A percentile compares a stretch with the other conserved stretches of the same genome.
These are phyloP conservation scores for Diophrys sp. DNA, from an alignment of 73 alveolate species.

Conservation along the genomic window DNA sequence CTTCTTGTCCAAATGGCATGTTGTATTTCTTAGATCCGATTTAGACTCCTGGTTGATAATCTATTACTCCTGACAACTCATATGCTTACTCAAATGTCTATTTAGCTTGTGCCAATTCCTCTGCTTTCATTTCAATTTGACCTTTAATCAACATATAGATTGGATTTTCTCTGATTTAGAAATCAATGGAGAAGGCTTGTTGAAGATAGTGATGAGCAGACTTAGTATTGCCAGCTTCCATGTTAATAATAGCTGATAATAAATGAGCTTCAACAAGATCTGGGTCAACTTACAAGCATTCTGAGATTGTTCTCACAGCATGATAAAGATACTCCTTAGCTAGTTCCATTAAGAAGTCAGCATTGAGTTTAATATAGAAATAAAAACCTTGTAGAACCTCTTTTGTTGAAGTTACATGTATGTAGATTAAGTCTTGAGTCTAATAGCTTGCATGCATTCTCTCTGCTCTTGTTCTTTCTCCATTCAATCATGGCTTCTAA, in stretches of 20 bases:
- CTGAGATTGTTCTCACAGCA: slow-evolving; percentile 50
- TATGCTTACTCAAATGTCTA: slow-evolving; percentile 64
- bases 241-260: slow-evolving; percentile 74
- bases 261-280: slow-evolving; percentile 81
- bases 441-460: slow-evolving; percentile 54
- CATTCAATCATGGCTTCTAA: slow-evolving; percentile 71
- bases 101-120: slow-evolving; percentile 57
- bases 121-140: slow-evolving; percentile 71
- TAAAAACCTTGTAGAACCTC: slow-evolving; percentile 74
- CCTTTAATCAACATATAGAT: slow-evolving; percentile 83
- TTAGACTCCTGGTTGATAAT: slow-evolving; percentile 9
- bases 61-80: slow-evolving; percentile 61
- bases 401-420: slow-evolving; percentile 77
- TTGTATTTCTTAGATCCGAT: slow-evolving; percentile 39
- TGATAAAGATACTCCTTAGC: slow-evolving; percentile 78
- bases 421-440: slow-evolving; percentile 77
- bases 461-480: slow-evolving; percentile 67
- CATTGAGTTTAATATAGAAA: slow-evolving; percentile 78
- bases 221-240: slow-evolving; percentile 56
- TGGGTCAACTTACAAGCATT: slow-evolving; percentile 82
- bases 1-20: slow-evolving; percentile 67
- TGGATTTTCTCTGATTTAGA: slow-evolving; percentile 84
- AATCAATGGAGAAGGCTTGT: slow-evolving; percentile 85
- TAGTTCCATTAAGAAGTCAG: slow-evolving; percentile 82
- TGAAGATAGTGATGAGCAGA: slow-evolving; percentile 76